Percentiles rank a stretch among this genome's conserved stretches.
Evolutionary conservation across 768 basidiomycete species (phyloP).

Genomic region (Tricholomella constricta): DNA sequence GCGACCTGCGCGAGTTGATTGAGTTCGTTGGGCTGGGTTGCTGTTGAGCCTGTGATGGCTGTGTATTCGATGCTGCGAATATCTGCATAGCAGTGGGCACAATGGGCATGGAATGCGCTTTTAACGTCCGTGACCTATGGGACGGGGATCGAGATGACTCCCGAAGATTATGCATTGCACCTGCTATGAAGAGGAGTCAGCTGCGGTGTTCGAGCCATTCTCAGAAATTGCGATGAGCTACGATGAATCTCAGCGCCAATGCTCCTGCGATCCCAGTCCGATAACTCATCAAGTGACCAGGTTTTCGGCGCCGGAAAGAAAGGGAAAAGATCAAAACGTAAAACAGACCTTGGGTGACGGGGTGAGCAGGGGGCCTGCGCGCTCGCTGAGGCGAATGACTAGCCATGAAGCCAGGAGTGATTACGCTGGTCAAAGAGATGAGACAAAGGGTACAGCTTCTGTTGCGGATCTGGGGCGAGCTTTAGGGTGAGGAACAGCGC

Average conservation of each 20-base stretch:
- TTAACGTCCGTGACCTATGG: constrained; percentile 53
- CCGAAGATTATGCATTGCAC: constrained; percentile 43
- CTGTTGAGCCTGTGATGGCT: constrained; percentile 42
- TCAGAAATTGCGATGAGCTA: background rate
- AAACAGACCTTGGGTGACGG: constrained; percentile 49
- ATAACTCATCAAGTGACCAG: constrained; percentile 16
- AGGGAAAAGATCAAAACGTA: constrained; percentile 22
- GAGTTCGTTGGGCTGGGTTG: constrained; percentile 51
- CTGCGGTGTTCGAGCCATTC: constrained; percentile 6
- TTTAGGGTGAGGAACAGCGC: constrained; percentile 46
- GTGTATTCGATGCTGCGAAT: constrained; percentile 42
- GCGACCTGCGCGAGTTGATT: constrained; percentile 40
- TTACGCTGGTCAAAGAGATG: constrained; percentile 8
- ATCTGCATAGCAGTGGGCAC: constrained; percentile 59
- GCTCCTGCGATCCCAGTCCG: constrained; percentile 12
- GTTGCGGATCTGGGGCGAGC: constrained; percentile 21
- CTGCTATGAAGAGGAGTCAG: constrained; percentile 35
- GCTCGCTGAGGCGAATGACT: constrained; percentile 61
- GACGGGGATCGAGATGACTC: constrained; percentile 54
- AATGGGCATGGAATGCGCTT: constrained; percentile 63
- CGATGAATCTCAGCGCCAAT: constrained; percentile 6
- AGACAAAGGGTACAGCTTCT: constrained; percentile 31
- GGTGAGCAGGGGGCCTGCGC: constrained; percentile 53
- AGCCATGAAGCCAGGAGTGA: constrained; percentile 47
- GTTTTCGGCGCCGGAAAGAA: constrained; percentile 10